Conservation (phyloP, 306 rosid species). For the Cicer chorassanicum region DNA sequence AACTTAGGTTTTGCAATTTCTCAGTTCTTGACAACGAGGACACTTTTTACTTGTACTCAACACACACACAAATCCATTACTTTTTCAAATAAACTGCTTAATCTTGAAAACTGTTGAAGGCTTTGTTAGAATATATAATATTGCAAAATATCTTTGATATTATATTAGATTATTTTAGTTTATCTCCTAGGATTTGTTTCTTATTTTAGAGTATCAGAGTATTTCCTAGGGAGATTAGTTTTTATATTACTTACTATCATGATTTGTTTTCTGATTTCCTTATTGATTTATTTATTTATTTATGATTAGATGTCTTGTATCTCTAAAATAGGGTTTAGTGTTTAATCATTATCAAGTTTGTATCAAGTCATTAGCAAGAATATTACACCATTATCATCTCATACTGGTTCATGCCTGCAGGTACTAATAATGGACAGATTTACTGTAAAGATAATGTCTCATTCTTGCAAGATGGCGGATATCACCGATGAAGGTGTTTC, state of each 20-base stretch:
- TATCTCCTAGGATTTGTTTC: background rate
- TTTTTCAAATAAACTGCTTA: constrained; percentile 3
- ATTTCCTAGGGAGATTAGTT: background rate
- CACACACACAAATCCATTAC: background rate
- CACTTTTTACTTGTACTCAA: constrained; percentile 14
- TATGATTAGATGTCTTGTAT: background rate
- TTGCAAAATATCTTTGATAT: background rate
- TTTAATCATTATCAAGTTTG: background rate
- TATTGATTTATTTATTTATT: background rate
- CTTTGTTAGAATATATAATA: constrained; percentile 3
- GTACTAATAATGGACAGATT: constrained; percentile 94
- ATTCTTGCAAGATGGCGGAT: constrained; percentile 98
- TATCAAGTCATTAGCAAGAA: constrained; percentile 10
- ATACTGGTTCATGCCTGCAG: constrained; percentile 54
- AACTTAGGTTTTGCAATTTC: constrained; percentile 1
- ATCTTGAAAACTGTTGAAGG: constrained; percentile 26
- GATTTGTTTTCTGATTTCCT: background rate
- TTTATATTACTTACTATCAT: background rate
- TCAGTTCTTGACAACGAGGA: constrained; percentile 12
- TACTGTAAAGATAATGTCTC: constrained; percentile 93
- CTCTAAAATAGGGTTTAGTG: background rate
- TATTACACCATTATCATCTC: constrained; percentile 13
- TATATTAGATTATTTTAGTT: background rate
- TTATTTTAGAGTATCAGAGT: background rate
- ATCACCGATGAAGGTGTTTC: constrained; percentile 96